phyloP scores from a whole-genome alignment of 176 grass and related monocot species.

The Secale cereale region DNA sequence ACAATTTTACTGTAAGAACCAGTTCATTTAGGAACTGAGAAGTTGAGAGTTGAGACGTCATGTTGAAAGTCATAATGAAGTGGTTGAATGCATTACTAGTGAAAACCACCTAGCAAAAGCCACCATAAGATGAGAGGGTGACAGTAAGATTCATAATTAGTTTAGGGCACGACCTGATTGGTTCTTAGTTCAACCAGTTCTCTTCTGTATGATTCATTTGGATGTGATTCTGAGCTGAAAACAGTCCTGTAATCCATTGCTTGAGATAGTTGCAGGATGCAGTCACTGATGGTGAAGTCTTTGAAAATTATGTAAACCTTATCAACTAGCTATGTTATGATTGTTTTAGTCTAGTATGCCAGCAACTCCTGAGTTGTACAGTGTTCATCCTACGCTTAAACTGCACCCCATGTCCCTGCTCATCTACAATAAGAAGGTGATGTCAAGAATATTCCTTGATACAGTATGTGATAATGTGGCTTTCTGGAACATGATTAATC shows the following conservation, averaged over 20 bases:
- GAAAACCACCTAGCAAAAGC: not conserved
- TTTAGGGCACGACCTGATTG: not conserved
- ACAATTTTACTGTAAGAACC: not conserved
- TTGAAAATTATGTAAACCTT: not conserved
- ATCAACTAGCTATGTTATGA: not conserved
- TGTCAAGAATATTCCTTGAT: not conserved
- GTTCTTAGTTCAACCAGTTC: not conserved
- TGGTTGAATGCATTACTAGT: not conserved
- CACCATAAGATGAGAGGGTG: not conserved
- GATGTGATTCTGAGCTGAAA: not conserved
- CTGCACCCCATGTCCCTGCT: not conserved
- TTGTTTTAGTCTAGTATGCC: not conserved
- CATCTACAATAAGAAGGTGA: not conserved
- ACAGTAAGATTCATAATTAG: not conserved
- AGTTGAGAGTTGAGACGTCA: not conserved
- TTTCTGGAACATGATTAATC: not conserved
- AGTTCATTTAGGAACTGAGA: not conserved
- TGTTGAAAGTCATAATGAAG: not conserved
- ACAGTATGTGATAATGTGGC: not conserved
- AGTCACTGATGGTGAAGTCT: not conserved
- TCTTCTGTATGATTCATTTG: not conserved
- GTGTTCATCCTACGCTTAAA: not conserved
- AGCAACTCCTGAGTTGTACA: not conserved
- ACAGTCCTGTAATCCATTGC: not conserved
- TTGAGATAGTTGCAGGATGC: not conserved